phyloP scores from a whole-genome alignment of 371 early-diverging fungal species.

The Apophysomyces trapeziformis region DNA sequence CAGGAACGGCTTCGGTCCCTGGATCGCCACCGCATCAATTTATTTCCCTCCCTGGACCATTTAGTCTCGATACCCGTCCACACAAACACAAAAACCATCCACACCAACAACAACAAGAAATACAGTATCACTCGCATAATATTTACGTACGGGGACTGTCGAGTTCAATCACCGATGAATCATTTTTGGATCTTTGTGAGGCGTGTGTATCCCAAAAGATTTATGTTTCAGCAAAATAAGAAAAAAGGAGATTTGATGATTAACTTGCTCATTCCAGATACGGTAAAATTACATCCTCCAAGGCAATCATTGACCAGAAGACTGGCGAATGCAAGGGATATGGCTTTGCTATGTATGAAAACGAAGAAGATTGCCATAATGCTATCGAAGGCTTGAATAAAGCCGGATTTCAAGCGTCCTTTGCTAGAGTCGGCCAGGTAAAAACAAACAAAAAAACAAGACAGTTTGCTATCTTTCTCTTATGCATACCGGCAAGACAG shows the following conservation, averaged over 20 bases:
- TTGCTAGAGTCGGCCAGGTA: constrained; percentile 72
- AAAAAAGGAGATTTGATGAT: constrained; percentile 1
- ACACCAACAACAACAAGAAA: constrained; percentile 18
- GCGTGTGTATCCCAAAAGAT: constrained; percentile 23
- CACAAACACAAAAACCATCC: constrained; percentile 13
- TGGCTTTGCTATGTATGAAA: constrained; percentile 91
- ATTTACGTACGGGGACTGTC: constrained; percentile 85
- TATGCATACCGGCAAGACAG: neutral
- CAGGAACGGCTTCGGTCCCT: constrained; percentile 30
- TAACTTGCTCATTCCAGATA: constrained; percentile 43
- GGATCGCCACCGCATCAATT: constrained; percentile 30
- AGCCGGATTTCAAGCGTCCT: constrained; percentile 70
- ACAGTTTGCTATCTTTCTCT: neutral
- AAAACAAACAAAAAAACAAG: constrained; percentile 1
- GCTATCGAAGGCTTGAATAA: constrained; percentile 73
- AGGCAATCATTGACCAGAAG: constrained; percentile 80
- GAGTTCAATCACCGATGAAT: constrained; percentile 70
- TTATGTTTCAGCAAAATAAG: neutral
- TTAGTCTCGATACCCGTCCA: constrained; percentile 16
- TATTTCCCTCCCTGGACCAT: constrained; percentile 26
- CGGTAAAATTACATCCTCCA: constrained; percentile 81
- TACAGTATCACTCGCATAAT: constrained; percentile 57
- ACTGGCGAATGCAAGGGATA: constrained; percentile 87
- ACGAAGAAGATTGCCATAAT: constrained; percentile 59
- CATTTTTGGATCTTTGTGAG: constrained; percentile 66